phyloP scores from a whole-genome alignment of 1,284 basidiomycete genomes.

The Exsudoporus floridanus region DNA sequence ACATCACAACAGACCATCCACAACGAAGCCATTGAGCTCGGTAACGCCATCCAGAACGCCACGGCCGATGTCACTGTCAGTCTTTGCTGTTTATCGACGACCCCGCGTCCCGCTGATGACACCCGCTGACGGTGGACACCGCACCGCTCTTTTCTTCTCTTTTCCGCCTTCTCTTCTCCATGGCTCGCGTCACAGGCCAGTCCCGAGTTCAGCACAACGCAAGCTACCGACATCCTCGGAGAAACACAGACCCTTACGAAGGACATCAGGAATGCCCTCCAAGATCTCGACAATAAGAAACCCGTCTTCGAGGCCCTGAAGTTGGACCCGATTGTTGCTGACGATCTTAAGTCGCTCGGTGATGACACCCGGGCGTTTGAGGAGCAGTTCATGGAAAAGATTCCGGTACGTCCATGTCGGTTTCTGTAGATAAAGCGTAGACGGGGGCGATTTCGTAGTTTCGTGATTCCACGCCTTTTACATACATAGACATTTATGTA shows the following conservation, averaged over 20 bases:
- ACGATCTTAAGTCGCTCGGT: neutral
- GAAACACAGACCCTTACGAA: neutral
- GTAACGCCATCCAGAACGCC: accelerated
- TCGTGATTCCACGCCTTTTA: too few species aligned
- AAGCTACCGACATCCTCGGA: neutral
- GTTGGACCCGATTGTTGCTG: neutral
- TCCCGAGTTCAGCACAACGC: neutral
- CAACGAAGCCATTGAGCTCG: accelerated
- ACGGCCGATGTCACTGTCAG: neutral
- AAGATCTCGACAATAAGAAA: neutral
- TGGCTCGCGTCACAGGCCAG: neutral
- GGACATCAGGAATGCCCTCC: neutral
- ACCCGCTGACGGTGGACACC: neutral
- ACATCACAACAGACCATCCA: constrained; percentile 4
- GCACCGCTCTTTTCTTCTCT: neutral
- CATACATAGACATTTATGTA: too few species aligned
- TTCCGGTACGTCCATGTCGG: neutral
- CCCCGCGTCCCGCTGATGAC: neutral
- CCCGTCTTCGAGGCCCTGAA: constrained; percentile 14
- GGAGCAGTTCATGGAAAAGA: neutral
- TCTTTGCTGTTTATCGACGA: neutral
- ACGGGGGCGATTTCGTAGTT: too few species aligned
- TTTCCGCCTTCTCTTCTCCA: neutral
- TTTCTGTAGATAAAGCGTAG: neutral
- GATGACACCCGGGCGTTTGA: neutral